Evolutionary conservation across 75 land plant species (phyloP).

Genomic region (Cupressus sempervirens): DNA sequence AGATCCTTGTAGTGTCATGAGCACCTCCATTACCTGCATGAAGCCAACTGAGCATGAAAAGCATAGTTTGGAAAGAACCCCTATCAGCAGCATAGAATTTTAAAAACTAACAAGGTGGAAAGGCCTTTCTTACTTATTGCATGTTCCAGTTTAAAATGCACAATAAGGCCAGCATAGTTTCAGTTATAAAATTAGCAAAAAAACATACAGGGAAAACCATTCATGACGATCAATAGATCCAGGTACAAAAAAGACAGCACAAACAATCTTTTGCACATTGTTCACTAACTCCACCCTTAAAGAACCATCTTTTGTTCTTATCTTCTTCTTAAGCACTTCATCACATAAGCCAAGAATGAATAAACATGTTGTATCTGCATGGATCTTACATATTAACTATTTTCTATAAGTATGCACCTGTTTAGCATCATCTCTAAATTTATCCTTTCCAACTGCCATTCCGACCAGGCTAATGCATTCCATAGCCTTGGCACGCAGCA

Average conservation of each 20-base stretch:
- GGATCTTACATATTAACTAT: background rate
- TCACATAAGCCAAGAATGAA: background rate
- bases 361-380: conserved; percentile 21
- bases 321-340: background rate
- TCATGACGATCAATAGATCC: background rate
- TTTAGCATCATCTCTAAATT: conserved; percentile 92
- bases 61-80: background rate
- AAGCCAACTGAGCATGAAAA: conserved; percentile 80
- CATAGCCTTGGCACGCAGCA: conserved; percentile 99
- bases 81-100: background rate
- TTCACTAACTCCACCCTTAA: background rate
- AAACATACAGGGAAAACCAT: background rate
- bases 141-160: background rate
- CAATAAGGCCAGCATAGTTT: background rate
- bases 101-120: background rate
- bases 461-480: conserved; percentile 99
- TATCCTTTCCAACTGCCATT: conserved; percentile 99
- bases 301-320: background rate
- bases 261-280: background rate
- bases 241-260: background rate
- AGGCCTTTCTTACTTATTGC: background rate
- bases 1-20: conserved; percentile 91
- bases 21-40: conserved; percentile 93
- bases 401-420: conserved; percentile 48
- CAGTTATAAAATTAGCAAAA: background rate